Conservation (phyloP, 2,329 filamentous ascomycete genomes). For the Cladosporium sp. region DNA sequence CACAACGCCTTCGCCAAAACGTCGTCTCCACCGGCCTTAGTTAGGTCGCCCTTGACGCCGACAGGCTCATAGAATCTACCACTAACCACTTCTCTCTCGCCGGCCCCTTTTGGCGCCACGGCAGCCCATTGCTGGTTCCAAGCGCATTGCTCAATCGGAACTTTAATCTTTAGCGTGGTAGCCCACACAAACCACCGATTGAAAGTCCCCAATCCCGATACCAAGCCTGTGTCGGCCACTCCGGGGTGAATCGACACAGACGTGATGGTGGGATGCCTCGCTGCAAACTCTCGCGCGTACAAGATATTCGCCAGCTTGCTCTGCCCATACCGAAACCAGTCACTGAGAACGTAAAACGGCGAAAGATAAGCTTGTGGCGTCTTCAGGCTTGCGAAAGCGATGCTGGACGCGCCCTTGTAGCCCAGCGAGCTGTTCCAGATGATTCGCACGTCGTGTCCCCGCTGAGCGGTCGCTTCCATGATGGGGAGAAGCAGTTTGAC, state of each 20-base stretch:
- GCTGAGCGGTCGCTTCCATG: conserved; percentile 20
- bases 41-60: conserved; percentile 21
- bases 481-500: conserved; percentile 25
- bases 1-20: conserved; percentile 26
- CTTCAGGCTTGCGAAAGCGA: conserved; percentile 26
- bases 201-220: not conserved
- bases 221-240: conserved; percentile 34
- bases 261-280: conserved; percentile 33
- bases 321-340: conserved; percentile 38
- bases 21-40: conserved; percentile 19
- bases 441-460: conserved; percentile 23
- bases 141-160: conserved; percentile 19
- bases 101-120: conserved; percentile 5
- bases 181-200: conserved; percentile 8
- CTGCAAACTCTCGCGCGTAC: conserved; percentile 37
- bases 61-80: conserved; percentile 36
- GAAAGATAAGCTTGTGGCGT: conserved; percentile 14
- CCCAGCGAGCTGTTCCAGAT: conserved; percentile 27
- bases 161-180: conserved; percentile 11
- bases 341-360: conserved; percentile 14
- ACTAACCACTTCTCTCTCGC: conserved; percentile 14
- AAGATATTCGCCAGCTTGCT: conserved; percentile 45
- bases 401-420: conserved; percentile 17
- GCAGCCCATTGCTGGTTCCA: conserved; percentile 22
- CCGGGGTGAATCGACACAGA: conserved; percentile 38